Conservation (phyloP, 2,329 filamentous ascomycete species). For the Aspergillus piperis region DNA sequence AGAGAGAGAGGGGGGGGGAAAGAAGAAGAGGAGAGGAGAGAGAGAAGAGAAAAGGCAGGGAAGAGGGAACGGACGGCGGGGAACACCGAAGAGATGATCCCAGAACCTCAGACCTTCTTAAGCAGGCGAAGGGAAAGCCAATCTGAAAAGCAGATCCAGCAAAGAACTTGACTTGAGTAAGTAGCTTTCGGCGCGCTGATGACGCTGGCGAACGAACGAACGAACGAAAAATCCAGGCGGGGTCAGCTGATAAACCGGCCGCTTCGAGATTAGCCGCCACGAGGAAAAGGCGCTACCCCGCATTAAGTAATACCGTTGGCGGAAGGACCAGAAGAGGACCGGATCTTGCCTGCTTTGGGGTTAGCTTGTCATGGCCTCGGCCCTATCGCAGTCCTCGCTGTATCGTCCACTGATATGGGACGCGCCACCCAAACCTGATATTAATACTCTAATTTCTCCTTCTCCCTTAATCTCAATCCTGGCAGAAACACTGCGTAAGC, state of each 20-base stretch:
- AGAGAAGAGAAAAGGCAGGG: background rate
- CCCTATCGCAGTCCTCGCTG: background rate
- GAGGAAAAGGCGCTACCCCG: constrained; percentile 22
- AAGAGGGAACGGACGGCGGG: background rate
- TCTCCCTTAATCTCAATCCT: too few species aligned
- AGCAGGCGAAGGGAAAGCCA: background rate
- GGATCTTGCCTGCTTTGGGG: constrained; percentile 12
- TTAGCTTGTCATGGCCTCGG: background rate
- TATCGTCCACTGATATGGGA: background rate
- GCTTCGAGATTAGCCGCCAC: constrained; percentile 10
- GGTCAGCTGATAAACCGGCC: constrained; percentile 25
- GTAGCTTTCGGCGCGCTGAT: background rate
- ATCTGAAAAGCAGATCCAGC: background rate
- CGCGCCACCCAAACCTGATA: background rate
- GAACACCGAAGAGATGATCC: background rate
- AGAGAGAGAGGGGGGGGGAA: background rate
- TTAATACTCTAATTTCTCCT: background rate
- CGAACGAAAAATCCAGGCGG: constrained; percentile 19
- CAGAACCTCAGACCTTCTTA: background rate
- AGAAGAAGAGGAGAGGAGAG: background rate
- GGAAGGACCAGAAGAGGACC: constrained; percentile 8
- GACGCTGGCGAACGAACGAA: constrained; percentile 5
- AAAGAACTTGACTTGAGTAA: background rate
- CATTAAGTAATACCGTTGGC: constrained; percentile 23
- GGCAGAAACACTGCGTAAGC: too few species aligned